Evolutionary conservation across 1,139 yeast genomes (phyloP).

Genomic region (Kurtzmaniella quercitrusa): DNA sequence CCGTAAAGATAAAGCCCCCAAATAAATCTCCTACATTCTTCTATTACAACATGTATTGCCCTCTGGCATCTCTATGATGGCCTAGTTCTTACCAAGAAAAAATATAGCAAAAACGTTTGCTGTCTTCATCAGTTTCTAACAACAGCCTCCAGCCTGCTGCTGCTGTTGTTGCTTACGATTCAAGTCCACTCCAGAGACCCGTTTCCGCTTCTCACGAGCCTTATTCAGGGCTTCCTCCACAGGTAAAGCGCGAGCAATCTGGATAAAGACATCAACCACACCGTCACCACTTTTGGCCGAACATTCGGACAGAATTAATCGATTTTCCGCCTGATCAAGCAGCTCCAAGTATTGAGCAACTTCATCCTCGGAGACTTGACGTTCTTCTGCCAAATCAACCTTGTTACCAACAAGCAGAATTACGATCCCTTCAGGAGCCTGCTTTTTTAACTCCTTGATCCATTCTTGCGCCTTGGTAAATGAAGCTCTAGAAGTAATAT

Average conservation of each 20-base stretch:
- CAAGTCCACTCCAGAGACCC: conserved; percentile 36
- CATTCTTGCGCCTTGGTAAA: conserved; percentile 89
- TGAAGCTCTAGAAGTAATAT: conserved; percentile 48
- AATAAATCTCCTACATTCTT: background rate
- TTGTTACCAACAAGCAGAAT: conserved; percentile 91
- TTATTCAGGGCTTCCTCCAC: conserved; percentile 35
- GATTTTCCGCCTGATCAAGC: conserved; percentile 25
- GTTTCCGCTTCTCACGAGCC: conserved; percentile 22
- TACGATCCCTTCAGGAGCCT: conserved; percentile 79
- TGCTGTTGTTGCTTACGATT: conserved; percentile 26
- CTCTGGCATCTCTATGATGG: background rate
- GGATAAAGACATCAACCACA: conserved; percentile 39
- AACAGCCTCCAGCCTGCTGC: conserved; percentile 24
- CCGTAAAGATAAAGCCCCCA: no score
- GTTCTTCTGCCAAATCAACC: conserved; percentile 56
- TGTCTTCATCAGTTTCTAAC: conserved; percentile 16
- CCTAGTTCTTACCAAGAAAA: no score
- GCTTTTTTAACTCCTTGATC: conserved; percentile 92
- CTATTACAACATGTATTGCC: background rate
- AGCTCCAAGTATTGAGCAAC: conserved; percentile 32
- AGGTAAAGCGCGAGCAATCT: conserved; percentile 42
- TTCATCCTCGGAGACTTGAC: conserved; percentile 43
- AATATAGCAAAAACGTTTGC: no score
- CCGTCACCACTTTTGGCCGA: conserved; percentile 48
- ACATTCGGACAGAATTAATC: conserved; percentile 36